Base-by-base conservation (phyloP, 1,284 basidiomycete species). In the Bondarzewia mesenterica region DNA sequence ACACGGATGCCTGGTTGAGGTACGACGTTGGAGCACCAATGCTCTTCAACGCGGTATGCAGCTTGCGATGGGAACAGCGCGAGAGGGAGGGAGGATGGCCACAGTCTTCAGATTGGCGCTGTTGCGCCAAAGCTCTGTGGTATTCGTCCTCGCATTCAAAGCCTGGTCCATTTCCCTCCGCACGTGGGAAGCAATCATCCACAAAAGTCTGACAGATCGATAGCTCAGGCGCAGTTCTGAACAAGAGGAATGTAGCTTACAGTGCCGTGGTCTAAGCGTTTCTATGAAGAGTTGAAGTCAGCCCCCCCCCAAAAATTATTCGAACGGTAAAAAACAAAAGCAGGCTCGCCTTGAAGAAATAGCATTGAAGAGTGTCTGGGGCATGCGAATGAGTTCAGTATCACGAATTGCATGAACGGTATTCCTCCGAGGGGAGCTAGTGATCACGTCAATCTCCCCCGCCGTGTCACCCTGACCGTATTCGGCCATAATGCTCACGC, bases 381-480 rank as follows among this genome's bases (percentile, higher is more conserved):
- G 96, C 86, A 99, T 97, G 42, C 93, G 75, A 40, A 94, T 96
- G n/a, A 99, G 74, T 64, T 99, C 96, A 0, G 93, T 93, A 63
- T 99, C 95, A 58, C 95, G 89, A 55, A 99, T 99, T 4, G 95
- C 95, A 66, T 99, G 95, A 8, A 98, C 80, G 1, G 95, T 99
- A 48, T 86, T 93, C 45, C 85, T 77, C 52, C 96, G 78, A 3
- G 80, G 77, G n/a, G 86, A 87, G 55, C 86, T 89, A 6, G 94
- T 97, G 59, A 99, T 98, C 45, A 96, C 95, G 62, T 99, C 96
- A n/a, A 99, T 75, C 63, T 97, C 93, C 26, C 88, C 88, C 44
- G 86, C 85, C 0, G 83, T 82, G 58, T 89, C 86, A 2, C 83
- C 94, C 64, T 98, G 94, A 40, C 96, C 94, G 59, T 95, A 97